Evolutionary conservation across 306 rosid species (phyloP).

Genomic region (Purshia tridentata): DNA sequence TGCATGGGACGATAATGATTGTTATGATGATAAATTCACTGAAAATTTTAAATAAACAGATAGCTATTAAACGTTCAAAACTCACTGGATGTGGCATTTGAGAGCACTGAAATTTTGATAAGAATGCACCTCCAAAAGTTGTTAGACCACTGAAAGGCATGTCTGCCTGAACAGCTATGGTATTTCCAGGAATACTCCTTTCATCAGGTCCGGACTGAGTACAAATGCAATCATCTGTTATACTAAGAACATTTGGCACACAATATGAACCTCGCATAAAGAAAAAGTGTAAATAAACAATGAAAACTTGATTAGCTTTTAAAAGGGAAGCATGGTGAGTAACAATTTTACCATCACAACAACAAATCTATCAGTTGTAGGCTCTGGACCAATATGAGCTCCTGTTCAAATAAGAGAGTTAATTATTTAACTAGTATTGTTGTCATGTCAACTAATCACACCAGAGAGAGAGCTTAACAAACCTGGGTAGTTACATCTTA

Average conservation of each 20-base stretch:
- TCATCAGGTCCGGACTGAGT: slow-evolving; percentile 89
- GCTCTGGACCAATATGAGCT: slow-evolving; percentile 97
- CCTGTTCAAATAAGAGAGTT: slow-evolving; percentile 44
- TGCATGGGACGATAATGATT: background rate
- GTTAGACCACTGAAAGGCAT: slow-evolving; percentile 88
- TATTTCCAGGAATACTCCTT: slow-evolving; percentile 94
- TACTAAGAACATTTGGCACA: background rate
- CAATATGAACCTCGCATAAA: slow-evolving; percentile 5
- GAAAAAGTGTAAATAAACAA: background rate
- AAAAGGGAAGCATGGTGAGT: background rate
- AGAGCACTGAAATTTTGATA: slow-evolving; percentile 89
- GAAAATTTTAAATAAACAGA: background rate
- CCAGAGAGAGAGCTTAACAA: slow-evolving; percentile 24
- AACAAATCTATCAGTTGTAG: slow-evolving; percentile 96
- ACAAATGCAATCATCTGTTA: slow-evolving; percentile 20
- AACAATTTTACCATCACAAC: slow-evolving; percentile 73
- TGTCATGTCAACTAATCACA: slow-evolving; percentile 3
- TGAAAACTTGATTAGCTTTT: background rate
- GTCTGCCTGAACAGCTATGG: slow-evolving; percentile 88
- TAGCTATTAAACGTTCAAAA: background rate
- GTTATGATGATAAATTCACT: background rate
- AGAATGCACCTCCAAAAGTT: slow-evolving; percentile 83
- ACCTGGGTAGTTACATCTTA: slow-evolving; percentile 88
- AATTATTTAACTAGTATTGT: no score
- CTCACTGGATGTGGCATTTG: slow-evolving; percentile 97